These are phyloP conservation scores for Teratosphaeria epicoccoides DNA, from an alignment of 2,329 filamentous ascomycete species.

Conservation along the genomic window DNA sequence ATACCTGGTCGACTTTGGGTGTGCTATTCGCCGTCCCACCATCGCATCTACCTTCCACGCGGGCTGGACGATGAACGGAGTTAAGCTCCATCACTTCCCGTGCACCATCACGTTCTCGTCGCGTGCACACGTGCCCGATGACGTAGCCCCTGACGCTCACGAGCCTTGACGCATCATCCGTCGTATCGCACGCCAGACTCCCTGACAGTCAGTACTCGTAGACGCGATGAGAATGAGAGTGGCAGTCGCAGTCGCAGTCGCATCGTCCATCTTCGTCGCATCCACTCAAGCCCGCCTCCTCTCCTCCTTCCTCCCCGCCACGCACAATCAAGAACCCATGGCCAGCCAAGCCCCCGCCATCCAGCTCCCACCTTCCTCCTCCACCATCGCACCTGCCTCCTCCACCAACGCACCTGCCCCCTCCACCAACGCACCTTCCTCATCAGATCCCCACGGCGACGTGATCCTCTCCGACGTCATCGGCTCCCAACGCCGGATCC, in stretches of 20 bases:
- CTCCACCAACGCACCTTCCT: slow-evolving; percentile 3
- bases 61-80: no score
- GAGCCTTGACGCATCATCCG: no score
- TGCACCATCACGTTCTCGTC: slow-evolving; percentile 5
- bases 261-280: slow-evolving; percentile 8
- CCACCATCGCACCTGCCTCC: slow-evolving; percentile 5
- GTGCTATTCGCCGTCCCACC: slow-evolving; percentile 31
- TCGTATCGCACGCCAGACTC: no score
- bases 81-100: background rate
- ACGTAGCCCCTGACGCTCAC: slow-evolving; percentile 11
- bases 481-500: slow-evolving; percentile 65
- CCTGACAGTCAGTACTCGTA: no score
- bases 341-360: slow-evolving; percentile 12
- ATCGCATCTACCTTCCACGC: no score
- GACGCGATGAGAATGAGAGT: background rate
- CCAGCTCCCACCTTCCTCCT: slow-evolving; percentile 13
- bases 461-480: slow-evolving; percentile 78
- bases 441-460: slow-evolving; percentile 15
- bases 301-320: slow-evolving; percentile 11
- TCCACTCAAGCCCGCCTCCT: slow-evolving; percentile 10
- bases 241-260: background rate
- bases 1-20: slow-evolving; percentile 36
- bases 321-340: slow-evolving; percentile 14
- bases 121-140: slow-evolving; percentile 8
- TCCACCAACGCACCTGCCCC: slow-evolving; percentile 5